Conservation (phyloP, 345 rosid genomes). For the Moricandia arvensis region DNA sequence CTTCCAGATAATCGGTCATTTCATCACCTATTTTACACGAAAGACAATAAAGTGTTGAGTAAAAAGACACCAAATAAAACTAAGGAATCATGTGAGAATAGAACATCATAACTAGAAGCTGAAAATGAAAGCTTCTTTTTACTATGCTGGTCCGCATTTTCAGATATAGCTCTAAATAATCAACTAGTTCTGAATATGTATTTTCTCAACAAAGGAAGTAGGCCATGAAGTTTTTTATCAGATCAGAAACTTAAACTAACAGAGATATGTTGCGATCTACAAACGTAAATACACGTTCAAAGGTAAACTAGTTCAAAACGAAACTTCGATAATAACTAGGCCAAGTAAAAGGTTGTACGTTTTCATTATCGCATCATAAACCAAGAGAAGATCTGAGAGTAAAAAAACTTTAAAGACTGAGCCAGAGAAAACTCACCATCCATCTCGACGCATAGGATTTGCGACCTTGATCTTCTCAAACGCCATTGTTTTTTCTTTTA, state of each 20-base stretch:
- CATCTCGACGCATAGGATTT: slow-evolving; percentile 95
- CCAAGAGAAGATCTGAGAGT: not conserved
- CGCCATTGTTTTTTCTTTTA: slow-evolving; percentile 47
- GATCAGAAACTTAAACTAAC: not conserved
- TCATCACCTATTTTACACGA: slow-evolving; percentile 79
- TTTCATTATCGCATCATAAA: too few species aligned
- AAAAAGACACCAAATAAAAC: not conserved
- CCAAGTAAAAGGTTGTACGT: not conserved
- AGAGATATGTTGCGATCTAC: not conserved
- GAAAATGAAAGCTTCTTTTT: not conserved
- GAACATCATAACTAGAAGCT: not conserved
- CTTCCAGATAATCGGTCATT: slow-evolving; percentile 96
- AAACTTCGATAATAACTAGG: slow-evolving; percentile 24
- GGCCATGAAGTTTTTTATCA: not conserved
- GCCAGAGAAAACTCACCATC: slow-evolving; percentile 60
- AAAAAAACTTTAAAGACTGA: not conserved
- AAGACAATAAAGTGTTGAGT: not conserved
- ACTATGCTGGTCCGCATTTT: not conserved
- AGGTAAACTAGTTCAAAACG: slow-evolving; percentile 9
- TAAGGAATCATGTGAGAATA: not conserved
- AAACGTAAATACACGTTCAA: slow-evolving; percentile 4
- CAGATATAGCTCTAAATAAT: not conserved
- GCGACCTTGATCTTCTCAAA: slow-evolving; percentile 89
- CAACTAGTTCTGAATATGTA: not conserved
- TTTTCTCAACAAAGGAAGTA: not conserved